phyloP scores from a whole-genome alignment of 345 rosid species.

The Hevea brasiliensis region DNA sequence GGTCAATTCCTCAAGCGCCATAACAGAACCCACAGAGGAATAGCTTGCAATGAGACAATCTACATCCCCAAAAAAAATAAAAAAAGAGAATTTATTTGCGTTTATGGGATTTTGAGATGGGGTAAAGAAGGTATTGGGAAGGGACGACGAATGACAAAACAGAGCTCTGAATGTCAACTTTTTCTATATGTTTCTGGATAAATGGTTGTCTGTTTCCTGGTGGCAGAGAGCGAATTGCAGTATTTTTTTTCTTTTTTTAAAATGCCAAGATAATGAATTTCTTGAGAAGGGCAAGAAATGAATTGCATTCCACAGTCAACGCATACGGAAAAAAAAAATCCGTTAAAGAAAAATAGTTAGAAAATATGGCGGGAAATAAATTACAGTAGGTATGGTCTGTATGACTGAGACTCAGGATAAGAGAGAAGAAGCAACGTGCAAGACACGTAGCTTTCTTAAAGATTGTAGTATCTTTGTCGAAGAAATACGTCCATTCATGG shows the following conservation, averaged over 20 bases:
- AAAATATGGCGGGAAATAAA: slow-evolving; percentile 21
- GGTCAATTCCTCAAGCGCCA: neutral
- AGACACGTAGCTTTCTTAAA: slow-evolving; percentile 42
- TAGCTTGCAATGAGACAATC: neutral
- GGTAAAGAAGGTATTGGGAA: neutral
- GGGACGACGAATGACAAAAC: slow-evolving; percentile 21
- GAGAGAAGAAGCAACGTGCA: slow-evolving; percentile 29
- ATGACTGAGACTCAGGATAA: slow-evolving; percentile 17
- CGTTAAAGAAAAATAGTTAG: neutral
- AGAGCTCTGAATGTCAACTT: slow-evolving; percentile 16
- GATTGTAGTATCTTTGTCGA: slow-evolving; percentile 41
- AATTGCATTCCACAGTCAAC: too few species aligned
- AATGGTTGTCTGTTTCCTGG: slow-evolving; percentile 13
- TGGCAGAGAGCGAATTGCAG: slow-evolving; percentile 10
- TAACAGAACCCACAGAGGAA: neutral
- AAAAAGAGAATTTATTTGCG: neutral
- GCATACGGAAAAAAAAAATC: too few species aligned
- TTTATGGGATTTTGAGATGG: neutral
- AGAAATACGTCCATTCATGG: slow-evolving; percentile 23
- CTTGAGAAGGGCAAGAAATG: slow-evolving; percentile 3
- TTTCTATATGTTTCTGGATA: slow-evolving; percentile 9
- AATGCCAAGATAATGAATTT: slow-evolving; percentile 17
- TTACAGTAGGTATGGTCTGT: neutral
- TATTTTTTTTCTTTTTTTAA: neutral
- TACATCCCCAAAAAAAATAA: neutral